Evolutionary conservation across 495 filamentous ascomycete species (phyloP).

Genomic region (Platismatia glauca): DNA sequence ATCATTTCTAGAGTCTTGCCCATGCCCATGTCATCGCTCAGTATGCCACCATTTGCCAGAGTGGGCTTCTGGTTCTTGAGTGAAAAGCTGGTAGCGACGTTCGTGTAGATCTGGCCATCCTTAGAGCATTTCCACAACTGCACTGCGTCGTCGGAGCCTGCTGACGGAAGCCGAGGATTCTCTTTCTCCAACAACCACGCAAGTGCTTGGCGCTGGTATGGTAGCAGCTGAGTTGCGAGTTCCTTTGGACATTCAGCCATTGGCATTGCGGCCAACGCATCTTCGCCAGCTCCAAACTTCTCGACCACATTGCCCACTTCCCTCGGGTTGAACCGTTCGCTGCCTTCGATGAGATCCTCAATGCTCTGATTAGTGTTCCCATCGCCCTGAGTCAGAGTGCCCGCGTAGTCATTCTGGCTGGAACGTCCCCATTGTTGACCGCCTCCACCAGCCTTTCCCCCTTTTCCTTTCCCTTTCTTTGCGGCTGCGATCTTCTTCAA

Average conservation of each 20-base stretch:
- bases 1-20: slow-evolving; percentile 91
- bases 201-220: slow-evolving; percentile 77
- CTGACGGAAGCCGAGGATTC: slow-evolving; percentile 52
- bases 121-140: slow-evolving; percentile 68
- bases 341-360: slow-evolving; percentile 56
- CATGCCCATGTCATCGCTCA: slow-evolving; percentile 92
- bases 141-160: slow-evolving; percentile 55
- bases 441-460: slow-evolving; percentile 19
- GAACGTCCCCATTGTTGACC: slow-evolving; percentile 19
- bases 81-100: slow-evolving; percentile 70
- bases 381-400: slow-evolving; percentile 22
- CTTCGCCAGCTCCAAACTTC: slow-evolving; percentile 58
- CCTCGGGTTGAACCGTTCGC: slow-evolving; percentile 60
- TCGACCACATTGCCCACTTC: slow-evolving; percentile 60
- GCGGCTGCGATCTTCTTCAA: slow-evolving; percentile 32
- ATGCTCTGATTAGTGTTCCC: slow-evolving; percentile 35
- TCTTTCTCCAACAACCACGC: slow-evolving; percentile 78
- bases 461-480: slow-evolving; percentile 29
- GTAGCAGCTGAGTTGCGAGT: slow-evolving; percentile 58
- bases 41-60: slow-evolving; percentile 71
- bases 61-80: slow-evolving; percentile 41
- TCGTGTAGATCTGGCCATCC: slow-evolving; percentile 47
- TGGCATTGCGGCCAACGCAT: slow-evolving; percentile 63
- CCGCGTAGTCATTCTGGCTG: slow-evolving; percentile 16
- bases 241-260: slow-evolving; percentile 56